Evolutionary conservation across 164 flowering plant genomes (phyloP).

Genomic region (Berberis vulgaris): DNA sequence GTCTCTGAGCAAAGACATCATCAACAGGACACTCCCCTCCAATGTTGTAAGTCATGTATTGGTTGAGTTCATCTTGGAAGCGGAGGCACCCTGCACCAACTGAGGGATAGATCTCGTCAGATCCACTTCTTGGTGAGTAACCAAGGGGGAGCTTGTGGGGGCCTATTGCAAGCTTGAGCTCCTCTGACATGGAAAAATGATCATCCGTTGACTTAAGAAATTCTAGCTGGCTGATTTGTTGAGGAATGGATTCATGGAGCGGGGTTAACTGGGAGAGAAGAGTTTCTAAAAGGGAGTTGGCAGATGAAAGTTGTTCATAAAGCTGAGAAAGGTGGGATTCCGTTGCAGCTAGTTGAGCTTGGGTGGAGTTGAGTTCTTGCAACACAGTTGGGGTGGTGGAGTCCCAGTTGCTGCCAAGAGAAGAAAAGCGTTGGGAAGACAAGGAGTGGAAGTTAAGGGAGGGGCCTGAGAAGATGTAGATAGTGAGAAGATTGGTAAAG

Average conservation of each 20-base stretch:
- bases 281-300: constrained; percentile 12
- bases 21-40: constrained; percentile 54
- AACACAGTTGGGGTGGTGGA: neutral
- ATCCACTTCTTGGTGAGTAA: constrained; percentile 6
- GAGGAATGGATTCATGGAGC: neutral
- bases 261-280: constrained; percentile 16
- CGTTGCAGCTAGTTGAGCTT: constrained; percentile 17
- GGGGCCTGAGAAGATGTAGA: constrained; percentile 29
- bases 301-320: constrained; percentile 11
- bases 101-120: constrained; percentile 34
- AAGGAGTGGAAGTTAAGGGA: neutral
- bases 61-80: constrained; percentile 25
- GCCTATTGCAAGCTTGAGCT: constrained; percentile 12
- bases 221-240: neutral
- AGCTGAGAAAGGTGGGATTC: constrained; percentile 12
- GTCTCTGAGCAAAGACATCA: constrained; percentile 46
- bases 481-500: constrained; percentile 25
- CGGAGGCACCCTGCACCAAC: constrained; percentile 39
- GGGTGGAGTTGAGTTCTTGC: constrained; percentile 28
- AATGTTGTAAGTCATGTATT: constrained; percentile 44
- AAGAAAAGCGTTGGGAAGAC: too few relatives aligned
- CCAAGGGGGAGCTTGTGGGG: constrained; percentile 34
- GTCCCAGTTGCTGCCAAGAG: too few relatives aligned
- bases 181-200: neutral
- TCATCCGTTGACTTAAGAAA: neutral